These are phyloP conservation scores for Blumeriella jaapii DNA, from an alignment of 2,329 filamentous ascomycete species.

Conservation along the genomic window DNA sequence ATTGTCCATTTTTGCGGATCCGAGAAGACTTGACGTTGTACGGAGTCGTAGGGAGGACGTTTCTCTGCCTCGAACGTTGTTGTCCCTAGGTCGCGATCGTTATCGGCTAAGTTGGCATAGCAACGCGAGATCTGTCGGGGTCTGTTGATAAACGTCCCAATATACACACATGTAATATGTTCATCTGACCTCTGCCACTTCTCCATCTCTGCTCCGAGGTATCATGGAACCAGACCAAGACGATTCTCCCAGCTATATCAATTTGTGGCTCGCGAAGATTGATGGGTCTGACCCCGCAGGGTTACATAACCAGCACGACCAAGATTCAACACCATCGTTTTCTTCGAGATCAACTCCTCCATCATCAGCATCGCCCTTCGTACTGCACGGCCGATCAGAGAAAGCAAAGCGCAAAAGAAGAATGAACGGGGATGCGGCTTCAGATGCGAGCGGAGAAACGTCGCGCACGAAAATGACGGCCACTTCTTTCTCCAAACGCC, in stretches of 20 bases:
- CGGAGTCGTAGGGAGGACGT: background rate
- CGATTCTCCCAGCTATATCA: conserved; percentile 6
- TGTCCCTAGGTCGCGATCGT: conserved; percentile 1
- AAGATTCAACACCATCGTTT: conserved; percentile 8
- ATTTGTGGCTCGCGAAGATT: conserved; percentile 7
- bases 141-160: conserved; percentile 1
- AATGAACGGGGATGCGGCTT: conserved; percentile 11
- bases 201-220: conserved; percentile 2
- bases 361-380: conserved; percentile 2
- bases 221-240: conserved; percentile 8
- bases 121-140: too few relatives aligned
- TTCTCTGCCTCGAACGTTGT: conserved; percentile 1
- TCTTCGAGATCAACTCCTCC: conserved; percentile 4
- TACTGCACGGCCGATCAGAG: conserved; percentile 4
- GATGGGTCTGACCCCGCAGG: conserved; percentile 8
- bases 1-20: conserved; percentile 28
- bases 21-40: background rate
- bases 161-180: background rate
- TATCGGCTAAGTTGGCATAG: conserved; percentile 4
- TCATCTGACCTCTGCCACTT: background rate
- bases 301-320: conserved; percentile 7
- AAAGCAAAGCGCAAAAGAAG: conserved; percentile 7
- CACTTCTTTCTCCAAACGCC: conserved; percentile 12
- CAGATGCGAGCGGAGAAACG: conserved; percentile 8
- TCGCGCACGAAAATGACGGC: conserved; percentile 6